Evolutionary conservation across 371 early-diverging fungal species (phyloP).

Genomic region (Blyttiomyces sp.): DNA sequence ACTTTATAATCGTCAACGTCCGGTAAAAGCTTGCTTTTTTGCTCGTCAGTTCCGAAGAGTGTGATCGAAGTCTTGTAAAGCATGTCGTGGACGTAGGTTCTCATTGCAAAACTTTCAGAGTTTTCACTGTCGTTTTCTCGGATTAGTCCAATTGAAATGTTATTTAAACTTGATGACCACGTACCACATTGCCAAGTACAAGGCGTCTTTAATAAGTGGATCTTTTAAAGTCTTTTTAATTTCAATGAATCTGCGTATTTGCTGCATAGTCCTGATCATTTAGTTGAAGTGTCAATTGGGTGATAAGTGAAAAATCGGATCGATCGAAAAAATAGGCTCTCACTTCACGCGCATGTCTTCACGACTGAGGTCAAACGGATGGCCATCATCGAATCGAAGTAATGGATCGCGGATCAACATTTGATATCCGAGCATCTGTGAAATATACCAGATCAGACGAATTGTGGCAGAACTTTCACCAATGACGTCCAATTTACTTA

Average conservation of each 20-base stretch:
- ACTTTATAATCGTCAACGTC: constrained; percentile 51
- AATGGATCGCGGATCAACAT: constrained; percentile 58
- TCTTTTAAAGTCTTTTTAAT: not conserved
- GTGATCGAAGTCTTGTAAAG: constrained; percentile 56
- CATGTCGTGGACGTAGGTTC: constrained; percentile 57
- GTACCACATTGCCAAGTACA: not conserved
- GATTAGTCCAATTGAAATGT: not conserved
- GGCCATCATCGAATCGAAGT: constrained; percentile 50
- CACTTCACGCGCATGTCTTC: constrained; percentile 62
- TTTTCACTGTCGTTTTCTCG: constrained; percentile 31
- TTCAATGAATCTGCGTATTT: not conserved
- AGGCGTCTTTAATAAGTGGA: not conserved
- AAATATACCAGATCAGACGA: not conserved
- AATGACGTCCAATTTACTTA: constrained; percentile 10
- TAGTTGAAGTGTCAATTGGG: not conserved
- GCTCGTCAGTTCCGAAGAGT: constrained; percentile 60
- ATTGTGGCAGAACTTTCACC: not conserved
- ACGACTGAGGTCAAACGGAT: constrained; percentile 56
- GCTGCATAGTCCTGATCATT: constrained; percentile 5
- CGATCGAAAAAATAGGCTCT: constrained; percentile 18
- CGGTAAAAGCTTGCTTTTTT: constrained; percentile 53
- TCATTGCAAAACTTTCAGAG: constrained; percentile 63
- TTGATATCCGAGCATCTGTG: constrained; percentile 33
- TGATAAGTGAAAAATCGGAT: not conserved
- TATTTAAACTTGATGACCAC: not conserved